These are phyloP conservation scores for Solanum hybrid DNA, from an alignment of 305 asterid species.

Conservation along the genomic window DNA sequence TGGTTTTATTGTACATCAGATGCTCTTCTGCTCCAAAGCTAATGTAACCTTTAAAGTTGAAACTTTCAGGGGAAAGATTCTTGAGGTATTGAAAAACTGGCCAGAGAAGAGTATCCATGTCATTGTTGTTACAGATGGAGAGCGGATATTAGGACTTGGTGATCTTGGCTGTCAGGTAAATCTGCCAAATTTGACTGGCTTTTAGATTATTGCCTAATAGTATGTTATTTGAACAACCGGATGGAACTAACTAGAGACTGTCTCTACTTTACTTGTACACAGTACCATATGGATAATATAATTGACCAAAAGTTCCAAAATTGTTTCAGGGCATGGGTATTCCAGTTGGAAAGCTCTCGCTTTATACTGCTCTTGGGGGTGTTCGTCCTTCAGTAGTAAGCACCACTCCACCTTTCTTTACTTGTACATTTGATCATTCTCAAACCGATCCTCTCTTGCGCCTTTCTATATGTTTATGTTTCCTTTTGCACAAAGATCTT, in stretches of 20 bases:
- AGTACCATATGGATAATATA: background rate
- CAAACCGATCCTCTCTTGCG: background rate
- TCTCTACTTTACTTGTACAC: slow-evolving; percentile 4
- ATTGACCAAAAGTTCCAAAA: slow-evolving; percentile 11
- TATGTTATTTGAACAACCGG: background rate
- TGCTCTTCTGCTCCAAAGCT: background rate
- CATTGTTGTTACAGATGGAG: slow-evolving; percentile 94
- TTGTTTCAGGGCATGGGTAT: slow-evolving; percentile 90
- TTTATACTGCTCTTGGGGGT: slow-evolving; percentile 97
- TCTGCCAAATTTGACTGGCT: background rate
- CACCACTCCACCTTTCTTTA: slow-evolving; percentile 10
- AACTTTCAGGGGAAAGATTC: slow-evolving; percentile 63
- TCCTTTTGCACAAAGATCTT: background rate
- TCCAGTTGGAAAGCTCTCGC: slow-evolving; percentile 95
- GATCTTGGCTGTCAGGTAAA: slow-evolving; percentile 98
- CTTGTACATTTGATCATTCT: background rate
- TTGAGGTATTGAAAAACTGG: slow-evolving; percentile 88
- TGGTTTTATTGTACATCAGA: background rate
- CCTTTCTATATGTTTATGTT: background rate
- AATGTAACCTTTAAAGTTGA: background rate
- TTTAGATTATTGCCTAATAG: background rate
- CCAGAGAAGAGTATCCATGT: slow-evolving; percentile 85
- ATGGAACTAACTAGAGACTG: background rate
- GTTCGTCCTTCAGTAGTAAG: slow-evolving; percentile 96
- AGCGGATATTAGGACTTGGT: slow-evolving; percentile 95